Evolutionary conservation across 495 filamentous ascomycete genomes (phyloP), one percentile per base, ranked within the genome.

Genomic region (Podospora pseudocomata): DNA sequence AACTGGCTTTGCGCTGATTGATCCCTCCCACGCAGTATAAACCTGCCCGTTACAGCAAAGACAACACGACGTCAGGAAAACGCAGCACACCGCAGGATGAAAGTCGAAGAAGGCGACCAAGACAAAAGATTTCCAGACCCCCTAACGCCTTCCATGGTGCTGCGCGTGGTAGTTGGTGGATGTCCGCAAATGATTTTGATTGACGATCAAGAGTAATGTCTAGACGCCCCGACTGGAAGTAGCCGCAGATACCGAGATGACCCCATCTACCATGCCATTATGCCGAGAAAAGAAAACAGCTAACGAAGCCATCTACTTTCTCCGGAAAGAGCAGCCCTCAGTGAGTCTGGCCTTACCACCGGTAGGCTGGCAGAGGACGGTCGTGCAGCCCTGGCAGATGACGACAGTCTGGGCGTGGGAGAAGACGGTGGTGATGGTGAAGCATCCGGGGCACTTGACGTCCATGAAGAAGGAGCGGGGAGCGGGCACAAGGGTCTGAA

Each of bases 391-490:
- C 77, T 92, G 92, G 87, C 95, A 99, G 86, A 97, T 94, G 82
- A 99, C 95, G 80, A 99, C 95, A 78, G 95, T 99, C 86, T 99
- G 95, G 80, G 95, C 95, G 87, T 99, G 95, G 68, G 94, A 97
- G 91, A 97, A 99, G 82, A 99, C 95, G 81, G 94, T 97, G 79
- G 95, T 99, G 89, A 99, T 99, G 77, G 92, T 97, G 90, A 99
- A 99, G 90, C 95, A 99, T 78, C 95, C 95, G 79, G 94, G 95
- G 90, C 95, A 99, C 88, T 97, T 99, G 85, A 99, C 95, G 77
- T 99, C 95, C 95, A 99, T 99, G 89, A 99, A 99, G 90, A 98
- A 99, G 74, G 93, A 97, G 76, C 95, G 92, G 71, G 95, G 95
- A 68, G 88, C 89, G 75, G 95, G 95, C 77, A 99, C 95, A 77